Evolutionary conservation across 768 basidiomycete species (phyloP).

Genomic region (Amanita exitialis): DNA sequence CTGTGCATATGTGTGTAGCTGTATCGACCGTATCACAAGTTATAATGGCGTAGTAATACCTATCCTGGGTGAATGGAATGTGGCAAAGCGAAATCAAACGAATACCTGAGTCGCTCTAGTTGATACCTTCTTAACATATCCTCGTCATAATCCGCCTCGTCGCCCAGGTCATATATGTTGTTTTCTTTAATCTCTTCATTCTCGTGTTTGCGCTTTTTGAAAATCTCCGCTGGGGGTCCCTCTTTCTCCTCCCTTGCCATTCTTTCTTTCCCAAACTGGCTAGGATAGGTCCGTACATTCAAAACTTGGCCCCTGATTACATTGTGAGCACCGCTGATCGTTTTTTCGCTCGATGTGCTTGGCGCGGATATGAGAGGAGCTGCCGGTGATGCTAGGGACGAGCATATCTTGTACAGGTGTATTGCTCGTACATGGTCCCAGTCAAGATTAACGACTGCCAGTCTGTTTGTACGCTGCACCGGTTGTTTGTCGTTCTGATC

Average conservation of each 20-base stretch:
- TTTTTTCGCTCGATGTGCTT: conserved; percentile 10
- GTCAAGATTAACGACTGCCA: conserved; percentile 93
- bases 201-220: conserved; percentile 39
- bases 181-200: conserved; percentile 51
- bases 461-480: conserved; percentile 46
- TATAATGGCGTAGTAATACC: conserved; percentile 93
- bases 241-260: conserved; percentile 82
- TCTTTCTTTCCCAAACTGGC: conserved; percentile 83
- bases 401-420: conserved; percentile 88
- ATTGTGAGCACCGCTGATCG: conserved; percentile 13
- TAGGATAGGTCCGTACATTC: conserved; percentile 82
- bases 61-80: conserved; percentile 19
- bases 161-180: conserved; percentile 56
- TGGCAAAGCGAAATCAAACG: background rate
- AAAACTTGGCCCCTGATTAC: conserved; percentile 58
- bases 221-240: conserved; percentile 83
- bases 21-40: conserved; percentile 75
- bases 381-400: conserved; percentile 67
- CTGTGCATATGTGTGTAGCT: conserved; percentile 70
- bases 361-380: conserved; percentile 31
- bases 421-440: conserved; percentile 92
- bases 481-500: conserved; percentile 17
- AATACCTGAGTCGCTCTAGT: conserved; percentile 81
- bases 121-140: conserved; percentile 87
- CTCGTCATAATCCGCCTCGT: conserved; percentile 76